phyloP scores from a whole-genome alignment of 169 alveolate species.

The Amoebophrya sp. region DNA sequence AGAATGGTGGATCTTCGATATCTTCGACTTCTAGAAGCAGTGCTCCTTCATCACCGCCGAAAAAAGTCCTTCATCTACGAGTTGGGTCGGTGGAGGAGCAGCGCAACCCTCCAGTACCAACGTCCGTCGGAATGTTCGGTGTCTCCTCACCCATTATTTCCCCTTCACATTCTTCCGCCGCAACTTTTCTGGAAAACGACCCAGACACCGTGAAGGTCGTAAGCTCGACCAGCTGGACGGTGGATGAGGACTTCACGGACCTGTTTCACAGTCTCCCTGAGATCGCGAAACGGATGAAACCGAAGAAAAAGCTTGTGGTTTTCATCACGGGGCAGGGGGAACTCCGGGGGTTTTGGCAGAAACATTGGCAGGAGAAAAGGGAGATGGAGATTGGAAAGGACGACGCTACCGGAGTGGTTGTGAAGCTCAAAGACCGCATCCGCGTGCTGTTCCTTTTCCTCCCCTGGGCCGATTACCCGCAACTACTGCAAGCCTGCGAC shows the following conservation, averaged over 20 bases:
- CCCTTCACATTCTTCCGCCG: too few species aligned
- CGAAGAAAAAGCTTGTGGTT: not conserved
- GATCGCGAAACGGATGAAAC: not conserved
- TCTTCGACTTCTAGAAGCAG: too few species aligned
- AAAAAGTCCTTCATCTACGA: too few species aligned
- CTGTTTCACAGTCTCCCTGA: not conserved
- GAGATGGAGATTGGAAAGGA: not conserved
- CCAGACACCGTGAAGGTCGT: not conserved
- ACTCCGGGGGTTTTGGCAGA: not conserved
- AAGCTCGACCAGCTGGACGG: not conserved
- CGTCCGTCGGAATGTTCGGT: too few species aligned
- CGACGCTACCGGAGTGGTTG: not conserved
- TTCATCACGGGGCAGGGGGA: conserved; percentile 3
- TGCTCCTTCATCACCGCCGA: too few species aligned
- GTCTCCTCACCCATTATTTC: too few species aligned
- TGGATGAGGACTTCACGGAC: not conserved
- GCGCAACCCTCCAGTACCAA: too few species aligned
- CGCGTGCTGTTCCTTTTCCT: not conserved
- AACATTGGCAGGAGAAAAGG: not conserved
- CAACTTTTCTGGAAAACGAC: not conserved
- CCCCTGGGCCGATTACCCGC: not conserved
- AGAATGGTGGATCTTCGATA: too few species aligned
- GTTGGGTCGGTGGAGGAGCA: too few species aligned
- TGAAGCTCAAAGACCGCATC: not conserved
- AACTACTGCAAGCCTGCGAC: not conserved